Base-by-base conservation (phyloP, 176 grass and related monocot genomes). In the Oryza longistaminata region DNA sequence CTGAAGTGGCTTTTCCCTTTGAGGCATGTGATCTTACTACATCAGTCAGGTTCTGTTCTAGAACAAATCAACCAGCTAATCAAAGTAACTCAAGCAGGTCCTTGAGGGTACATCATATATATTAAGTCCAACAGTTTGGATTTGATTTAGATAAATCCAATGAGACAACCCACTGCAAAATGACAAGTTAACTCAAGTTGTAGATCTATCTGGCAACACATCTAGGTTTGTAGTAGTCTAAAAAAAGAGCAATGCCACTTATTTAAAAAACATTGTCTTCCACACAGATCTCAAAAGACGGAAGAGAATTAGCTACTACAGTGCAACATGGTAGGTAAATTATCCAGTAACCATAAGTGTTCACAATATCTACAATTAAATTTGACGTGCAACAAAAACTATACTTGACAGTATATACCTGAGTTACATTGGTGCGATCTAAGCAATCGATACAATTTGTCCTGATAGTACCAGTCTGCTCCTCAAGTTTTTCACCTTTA, bases 351-450 rank as follows among this genome's bases (percentile, higher is more conserved):
- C 7, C 14, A 21, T 5, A 70, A 42, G 16, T 68, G 39, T 13
- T 68, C 50, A 14, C 62, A 85, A 43, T 9, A 76, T 31, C 71
- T 84, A 34, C 3, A 52, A 74, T 50, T 34, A 39, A 83, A 74
- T 26, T 65, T 86, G 46, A 69, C 7, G 22, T 74, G 64, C 11
- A 21, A 40, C n/a, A 71, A 90, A 90, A 82, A 9, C n/a, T 37
- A 73, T 82, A 73, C 29, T 88, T 24, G 7, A 33, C 83, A 64
- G 72, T 73, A 58, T 67, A 55, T 89, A 98, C 96, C 96, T 99
- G 96, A 83, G 96, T 99, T 39, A 99, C 96, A 91, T 99, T 99
- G 31, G 96, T 96, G 49, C 96, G 96, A 88, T 99, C 93, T 87
- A 99, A 92, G 86, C 96, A 99, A 70, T 99, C 96, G 14, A 99